Evolutionary conservation across 2,329 filamentous ascomycete species (phyloP).

Genomic region (Aspergillus quadrilineatus): DNA sequence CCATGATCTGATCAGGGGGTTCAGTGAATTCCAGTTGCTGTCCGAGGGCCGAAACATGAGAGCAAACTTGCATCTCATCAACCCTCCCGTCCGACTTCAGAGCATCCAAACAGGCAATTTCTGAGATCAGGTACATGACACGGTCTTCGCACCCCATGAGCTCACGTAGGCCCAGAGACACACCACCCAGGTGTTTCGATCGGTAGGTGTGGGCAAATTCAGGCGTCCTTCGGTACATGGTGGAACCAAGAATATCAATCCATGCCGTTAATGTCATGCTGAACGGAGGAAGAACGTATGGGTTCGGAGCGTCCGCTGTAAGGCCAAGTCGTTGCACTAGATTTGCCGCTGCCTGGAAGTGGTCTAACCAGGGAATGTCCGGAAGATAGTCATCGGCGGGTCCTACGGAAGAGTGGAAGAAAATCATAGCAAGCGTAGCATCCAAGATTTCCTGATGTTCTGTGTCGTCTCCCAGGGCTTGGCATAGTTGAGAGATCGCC

Average conservation of each 20-base stretch:
- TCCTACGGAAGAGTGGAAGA: constrained; percentile 92
- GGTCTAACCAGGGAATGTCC: constrained; percentile 94
- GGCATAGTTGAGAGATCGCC: constrained; percentile 81
- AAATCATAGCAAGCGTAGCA: constrained; percentile 89
- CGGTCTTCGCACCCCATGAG: constrained; percentile 97
- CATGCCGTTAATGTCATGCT: constrained; percentile 87
- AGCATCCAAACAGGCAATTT: constrained; percentile 92
- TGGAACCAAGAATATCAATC: constrained; percentile 96
- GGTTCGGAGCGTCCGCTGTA: constrained; percentile 64
- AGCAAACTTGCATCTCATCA: constrained; percentile 81
- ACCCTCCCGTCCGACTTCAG: constrained; percentile 76
- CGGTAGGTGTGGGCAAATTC: constrained; percentile 93
- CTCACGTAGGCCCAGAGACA: constrained; percentile 74
- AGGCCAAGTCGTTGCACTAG: constrained; percentile 84
- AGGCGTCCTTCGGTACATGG: constrained; percentile 83
- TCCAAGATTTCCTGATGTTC: constrained; percentile 87
- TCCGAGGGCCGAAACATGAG: constrained; percentile 84
- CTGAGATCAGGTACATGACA: constrained; percentile 96
- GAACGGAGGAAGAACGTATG: constrained; percentile 71
- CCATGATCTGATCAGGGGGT: constrained; percentile 60
- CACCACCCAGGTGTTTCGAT: constrained; percentile 73
- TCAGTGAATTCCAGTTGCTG: constrained; percentile 84
- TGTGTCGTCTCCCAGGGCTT: constrained; percentile 74
- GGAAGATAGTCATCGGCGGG: constrained; percentile 78
- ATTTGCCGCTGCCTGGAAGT: constrained; percentile 87